Evolutionary conservation across 805 yeast species (phyloP).

Genomic region (Lachancea thermotolerans): DNA sequence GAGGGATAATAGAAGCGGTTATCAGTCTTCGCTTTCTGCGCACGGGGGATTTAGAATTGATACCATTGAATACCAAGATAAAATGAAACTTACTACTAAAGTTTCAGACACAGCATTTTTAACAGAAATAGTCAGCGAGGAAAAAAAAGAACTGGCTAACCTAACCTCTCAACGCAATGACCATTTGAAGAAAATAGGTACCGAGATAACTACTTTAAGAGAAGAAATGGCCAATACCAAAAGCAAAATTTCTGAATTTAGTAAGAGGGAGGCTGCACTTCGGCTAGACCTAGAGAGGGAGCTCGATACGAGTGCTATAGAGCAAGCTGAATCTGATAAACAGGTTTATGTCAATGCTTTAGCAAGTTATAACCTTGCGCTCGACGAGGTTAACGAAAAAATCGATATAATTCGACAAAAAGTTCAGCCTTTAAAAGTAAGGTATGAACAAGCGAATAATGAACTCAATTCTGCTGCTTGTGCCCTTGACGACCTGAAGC

Average conservation of each 20-base stretch:
- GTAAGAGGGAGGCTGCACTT: slow-evolving; percentile 20
- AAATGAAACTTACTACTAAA: slow-evolving; percentile 17
- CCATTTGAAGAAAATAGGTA: slow-evolving; percentile 6
- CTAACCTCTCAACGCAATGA: slow-evolving; percentile 17
- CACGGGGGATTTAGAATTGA: slow-evolving; percentile 45
- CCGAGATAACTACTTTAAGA: slow-evolving; percentile 10
- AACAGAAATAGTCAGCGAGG: slow-evolving; percentile 18
- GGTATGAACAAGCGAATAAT: slow-evolving; percentile 14
- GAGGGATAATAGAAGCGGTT: slow-evolving; percentile 39
- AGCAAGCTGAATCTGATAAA: slow-evolving; percentile 20
- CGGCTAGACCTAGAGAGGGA: slow-evolving; percentile 22
- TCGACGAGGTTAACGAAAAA: slow-evolving; percentile 21
- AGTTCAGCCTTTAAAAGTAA: slow-evolving; percentile 16
- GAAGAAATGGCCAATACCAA: slow-evolving; percentile 31
- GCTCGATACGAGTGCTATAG: slow-evolving; percentile 26
- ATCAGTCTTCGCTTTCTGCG: slow-evolving; percentile 34
- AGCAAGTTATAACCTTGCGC: slow-evolving; percentile 20
- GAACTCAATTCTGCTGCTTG: slow-evolving; percentile 9
- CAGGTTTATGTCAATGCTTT: slow-evolving; percentile 22
- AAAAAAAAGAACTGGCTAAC: slow-evolving; percentile 21
- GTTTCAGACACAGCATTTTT: slow-evolving; percentile 17
- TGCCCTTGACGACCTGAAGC: slow-evolving; percentile 14
- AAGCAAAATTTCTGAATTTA: slow-evolving; percentile 23
- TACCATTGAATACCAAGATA: slow-evolving; percentile 42
- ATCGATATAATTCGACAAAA: slow-evolving; percentile 16